phyloP scores from a whole-genome alignment of 2,329 filamentous ascomycete genomes.

The Sarocladium brachiariae region DNA sequence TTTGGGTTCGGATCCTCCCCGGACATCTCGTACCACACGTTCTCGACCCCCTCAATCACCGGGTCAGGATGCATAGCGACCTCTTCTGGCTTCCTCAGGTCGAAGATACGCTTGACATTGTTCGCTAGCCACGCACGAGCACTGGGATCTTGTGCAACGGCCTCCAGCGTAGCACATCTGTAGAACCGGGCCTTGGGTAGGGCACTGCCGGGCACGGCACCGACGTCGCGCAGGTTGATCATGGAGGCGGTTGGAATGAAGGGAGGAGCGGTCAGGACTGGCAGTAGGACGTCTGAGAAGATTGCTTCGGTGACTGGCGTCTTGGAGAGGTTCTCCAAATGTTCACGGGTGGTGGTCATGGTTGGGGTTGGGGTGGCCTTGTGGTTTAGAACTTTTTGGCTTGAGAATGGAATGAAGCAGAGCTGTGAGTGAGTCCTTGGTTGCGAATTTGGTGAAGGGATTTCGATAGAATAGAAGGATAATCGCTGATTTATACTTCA shows the following conservation, averaged over 20 bases:
- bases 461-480: too few species aligned
- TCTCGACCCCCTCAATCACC: constrained; percentile 34
- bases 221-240: constrained; percentile 47
- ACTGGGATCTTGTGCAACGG: constrained; percentile 22
- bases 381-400: too few species aligned
- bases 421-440: too few species aligned
- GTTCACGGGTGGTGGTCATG: constrained; percentile 15
- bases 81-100: constrained; percentile 41
- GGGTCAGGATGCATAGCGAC: constrained; percentile 36
- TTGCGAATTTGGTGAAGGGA: too few species aligned
- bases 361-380: too few species aligned
- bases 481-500: too few species aligned
- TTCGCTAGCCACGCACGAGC: constrained; percentile 28
- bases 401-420: too few species aligned
- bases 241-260: constrained; percentile 40
- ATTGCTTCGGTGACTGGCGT: constrained; percentile 35
- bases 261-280: constrained; percentile 33
- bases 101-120: constrained; percentile 40
- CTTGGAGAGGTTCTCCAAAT: constrained; percentile 30
- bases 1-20: constrained; percentile 28
- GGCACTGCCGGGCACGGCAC: constrained; percentile 33
- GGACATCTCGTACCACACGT: constrained; percentile 31
- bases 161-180: constrained; percentile 38
- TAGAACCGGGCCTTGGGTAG: constrained; percentile 36
- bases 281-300: constrained; percentile 26